Percentiles rank a stretch among this genome's conserved stretches.
phyloP scores from a whole-genome alignment of 108 stramenopile species.

The Discostella stelligeroides region DNA sequence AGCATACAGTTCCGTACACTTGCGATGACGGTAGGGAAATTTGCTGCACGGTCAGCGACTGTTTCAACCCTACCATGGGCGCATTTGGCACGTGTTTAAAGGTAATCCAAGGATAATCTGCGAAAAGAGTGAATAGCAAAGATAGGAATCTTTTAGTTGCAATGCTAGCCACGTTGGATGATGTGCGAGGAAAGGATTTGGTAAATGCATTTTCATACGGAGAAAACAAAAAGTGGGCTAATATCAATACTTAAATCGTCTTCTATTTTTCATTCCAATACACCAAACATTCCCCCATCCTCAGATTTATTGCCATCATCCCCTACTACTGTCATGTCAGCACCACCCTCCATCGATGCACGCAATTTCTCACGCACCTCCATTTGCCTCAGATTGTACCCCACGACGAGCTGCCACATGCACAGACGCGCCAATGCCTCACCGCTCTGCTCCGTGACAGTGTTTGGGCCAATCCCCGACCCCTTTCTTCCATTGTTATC shows the following conservation, averaged over 20 bases:
- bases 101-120: neutral
- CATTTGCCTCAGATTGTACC: slow-evolving; percentile 92
- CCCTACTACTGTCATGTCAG: slow-evolving; percentile 14
- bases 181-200: too few relatives aligned
- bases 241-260: too few relatives aligned
- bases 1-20: neutral
- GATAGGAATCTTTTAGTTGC: too few relatives aligned
- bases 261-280: too few relatives aligned
- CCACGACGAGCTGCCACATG: slow-evolving; percentile 98
- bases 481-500: slow-evolving; percentile 71
- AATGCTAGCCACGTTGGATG: too few relatives aligned
- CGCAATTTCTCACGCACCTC: slow-evolving; percentile 85
- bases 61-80: neutral
- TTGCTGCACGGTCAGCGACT: slow-evolving; percentile 3
- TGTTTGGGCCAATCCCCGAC: slow-evolving; percentile 64
- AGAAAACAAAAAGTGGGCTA: too few relatives aligned
- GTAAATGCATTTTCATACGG: too few relatives aligned
- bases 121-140: too few relatives aligned
- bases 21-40: neutral
- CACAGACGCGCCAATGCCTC: slow-evolving; percentile 95
- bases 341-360: slow-evolving; percentile 61
- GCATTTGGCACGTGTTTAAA: neutral
- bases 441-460: slow-evolving; percentile 90
- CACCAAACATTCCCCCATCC: neutral
- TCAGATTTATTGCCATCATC: neutral